Conservation (phyloP, 805 yeast genomes). For the Metschnikowia reukaufii region DNA sequence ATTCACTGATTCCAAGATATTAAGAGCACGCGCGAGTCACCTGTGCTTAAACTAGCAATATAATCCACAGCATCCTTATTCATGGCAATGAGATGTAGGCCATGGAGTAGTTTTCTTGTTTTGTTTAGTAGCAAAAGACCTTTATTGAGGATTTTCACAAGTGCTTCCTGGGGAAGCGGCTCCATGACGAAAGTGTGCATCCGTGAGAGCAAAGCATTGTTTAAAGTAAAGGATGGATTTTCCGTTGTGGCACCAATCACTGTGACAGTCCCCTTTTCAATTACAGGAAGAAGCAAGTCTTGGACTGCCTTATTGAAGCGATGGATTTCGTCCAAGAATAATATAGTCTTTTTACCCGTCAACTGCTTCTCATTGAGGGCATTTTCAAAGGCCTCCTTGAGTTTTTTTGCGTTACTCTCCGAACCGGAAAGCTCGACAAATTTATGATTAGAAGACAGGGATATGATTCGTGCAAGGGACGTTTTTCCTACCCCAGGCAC, state of each 20-base stretch:
- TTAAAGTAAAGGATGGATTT: slow-evolving; percentile 53
- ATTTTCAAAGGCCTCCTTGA: slow-evolving; percentile 34
- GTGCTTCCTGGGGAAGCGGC: slow-evolving; percentile 31
- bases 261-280: slow-evolving; percentile 40
- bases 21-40: slow-evolving; percentile 88
- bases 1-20: slow-evolving; percentile 72
- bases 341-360: slow-evolving; percentile 33
- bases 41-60: slow-evolving; percentile 72
- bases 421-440: slow-evolving; percentile 44
- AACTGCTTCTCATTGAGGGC: slow-evolving; percentile 38
- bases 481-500: slow-evolving; percentile 48
- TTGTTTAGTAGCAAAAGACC: slow-evolving; percentile 52
- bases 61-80: slow-evolving; percentile 60
- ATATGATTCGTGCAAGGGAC: slow-evolving; percentile 41
- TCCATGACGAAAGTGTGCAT: slow-evolving; percentile 48
- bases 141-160: slow-evolving; percentile 42
- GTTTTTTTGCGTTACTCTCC: slow-evolving; percentile 35
- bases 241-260: slow-evolving; percentile 57
- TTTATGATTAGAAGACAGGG: slow-evolving; percentile 29
- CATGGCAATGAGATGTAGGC: slow-evolving; percentile 52
- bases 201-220: slow-evolving; percentile 43
- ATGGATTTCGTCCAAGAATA: slow-evolving; percentile 46
- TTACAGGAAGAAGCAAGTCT: slow-evolving; percentile 42
- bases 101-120: slow-evolving; percentile 52
- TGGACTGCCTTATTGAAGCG: slow-evolving; percentile 45